phyloP scores from a whole-genome alignment of 345 rosid species.

The Camelina hispida region DNA sequence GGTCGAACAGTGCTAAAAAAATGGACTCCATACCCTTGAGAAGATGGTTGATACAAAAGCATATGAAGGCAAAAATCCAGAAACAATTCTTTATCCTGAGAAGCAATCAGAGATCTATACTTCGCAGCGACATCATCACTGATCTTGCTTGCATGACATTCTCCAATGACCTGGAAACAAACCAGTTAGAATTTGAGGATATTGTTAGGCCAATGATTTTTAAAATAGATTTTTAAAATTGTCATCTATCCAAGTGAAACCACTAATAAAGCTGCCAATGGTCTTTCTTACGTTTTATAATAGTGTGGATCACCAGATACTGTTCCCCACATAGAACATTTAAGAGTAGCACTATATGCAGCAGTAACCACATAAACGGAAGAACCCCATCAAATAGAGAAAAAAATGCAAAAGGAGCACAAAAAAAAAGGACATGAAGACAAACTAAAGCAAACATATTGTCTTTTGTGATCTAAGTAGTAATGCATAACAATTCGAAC shows the following conservation, averaged over 20 bases:
- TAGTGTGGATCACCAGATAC: conserved; percentile 14
- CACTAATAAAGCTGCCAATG: conserved; percentile 18
- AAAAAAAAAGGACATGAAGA: neutral
- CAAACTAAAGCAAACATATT: conserved; percentile 6
- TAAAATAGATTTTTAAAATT: neutral
- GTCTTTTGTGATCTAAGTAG: conserved; percentile 15
- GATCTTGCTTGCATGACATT: conserved; percentile 73
- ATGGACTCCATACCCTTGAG: conserved; percentile 69
- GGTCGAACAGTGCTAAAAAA: conserved; percentile 13
- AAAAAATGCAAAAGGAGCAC: conserved; percentile 11
- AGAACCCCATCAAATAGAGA: neutral
- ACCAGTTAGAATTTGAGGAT: conserved; percentile 15
- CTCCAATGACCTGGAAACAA: conserved; percentile 80
- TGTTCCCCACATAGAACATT: conserved; percentile 13
- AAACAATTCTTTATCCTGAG: conserved; percentile 69
- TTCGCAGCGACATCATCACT: conserved; percentile 69
- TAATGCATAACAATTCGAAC: conserved; percentile 9
- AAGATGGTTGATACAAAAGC: conserved; percentile 68
- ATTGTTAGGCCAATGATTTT: conserved; percentile 4
- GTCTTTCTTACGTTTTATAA: conserved; percentile 8
- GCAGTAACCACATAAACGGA: conserved; percentile 11
- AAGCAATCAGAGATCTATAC: conserved; percentile 57
- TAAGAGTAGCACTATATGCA: conserved; percentile 20
- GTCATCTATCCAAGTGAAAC: neutral
- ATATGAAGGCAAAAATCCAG: conserved; percentile 83